Base-by-base conservation (phyloP, 768 basidiomycete genomes). In the Rhodotorula toruloides region DNA sequence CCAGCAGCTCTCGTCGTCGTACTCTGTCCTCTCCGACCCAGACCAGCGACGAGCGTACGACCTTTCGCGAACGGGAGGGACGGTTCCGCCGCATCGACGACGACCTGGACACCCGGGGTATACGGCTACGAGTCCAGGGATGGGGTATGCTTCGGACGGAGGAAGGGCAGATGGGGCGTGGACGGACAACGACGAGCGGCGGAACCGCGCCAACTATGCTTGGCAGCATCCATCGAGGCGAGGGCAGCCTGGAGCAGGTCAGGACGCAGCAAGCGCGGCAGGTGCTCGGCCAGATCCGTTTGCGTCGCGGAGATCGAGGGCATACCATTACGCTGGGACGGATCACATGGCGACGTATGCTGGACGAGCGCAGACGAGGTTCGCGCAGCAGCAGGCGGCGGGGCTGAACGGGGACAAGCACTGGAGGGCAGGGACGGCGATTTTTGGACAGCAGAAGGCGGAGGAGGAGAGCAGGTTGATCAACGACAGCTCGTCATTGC, bases 401-500 rank as follows among this genome's bases (percentile, higher is more conserved):
- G 44, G 31, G 32, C 36, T 31, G 39, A 39, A 46, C 22, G 55
- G 37, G 14, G 44, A 36, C 32, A 54, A 37, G n/a, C 69, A 60
- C 34, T 67, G 58, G 40, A 11, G 52, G 32, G 65, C 58, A 14
- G 62, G 65, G 36, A 63, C 65, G n/a, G 27, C 46, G 0, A 52
- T 59, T 22, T 67, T 71, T 49, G 70, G 65, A 11, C 43, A 50
- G 21, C 58, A 34, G 9, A 71, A 64, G 50, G 70, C 65, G 6
- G 65, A 60, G 44, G 70, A 71, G 50, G 69, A 70, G 58, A 70
- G 69, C 42, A n/a, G 70, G 49, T 40, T 71, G 58, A 71, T 71
- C 57, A 71, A 71, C 54, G 69, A 70, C 42, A 60, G 58, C 54
- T 55, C 58, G 48, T 47, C 58, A n/a, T 1, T 54, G 39, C 36